Base-by-base conservation (phyloP, 2,329 filamentous ascomycete species). In the Fusarium sp. region DNA sequence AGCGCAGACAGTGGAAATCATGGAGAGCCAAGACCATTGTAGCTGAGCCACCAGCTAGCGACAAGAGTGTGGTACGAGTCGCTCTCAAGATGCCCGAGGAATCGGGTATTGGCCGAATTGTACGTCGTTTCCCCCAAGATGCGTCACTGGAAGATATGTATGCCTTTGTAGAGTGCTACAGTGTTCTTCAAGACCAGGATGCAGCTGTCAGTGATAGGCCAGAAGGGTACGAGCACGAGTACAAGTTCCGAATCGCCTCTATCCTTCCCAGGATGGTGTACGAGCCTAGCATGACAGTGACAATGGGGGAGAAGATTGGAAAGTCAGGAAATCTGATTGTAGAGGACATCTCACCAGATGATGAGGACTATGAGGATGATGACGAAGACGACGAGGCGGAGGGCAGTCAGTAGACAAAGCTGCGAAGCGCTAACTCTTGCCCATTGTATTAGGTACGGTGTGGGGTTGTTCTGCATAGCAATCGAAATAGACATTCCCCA, bases 141-240 rank as follows among this genome's bases (percentile, higher is more conserved):
- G 88, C 92, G 1, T 85, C 87, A 4, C 83, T 98, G 40, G 95
- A 98, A 77, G 94, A 98, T 75, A 82, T 99, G 8, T 98, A 98
- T 79, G 96, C 95, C 1, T 98, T 97, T 81, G 94, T 98, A 4
- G 96, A 99, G 77, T 98, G 95, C 81, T 91, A 94, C 77, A 90
- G 93, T 55, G 73, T 91, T 8, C 73, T 94, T 5, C 80, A 86
- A 37, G 80, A 81, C 3, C 79, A 76, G 23, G 79, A 78, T 20
- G 71, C 57, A 27, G 55, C 66, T 16, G 75, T 64, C 32, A 71
- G 69, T 50, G 75, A 72, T 30, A 69, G 88, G 72, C 93, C 93
- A 0, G 82, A 85, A 23, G 88, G 82, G 14, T 98, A 96, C 77
- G 84, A 90, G 71, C 94, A 98, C 78, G 84, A 90, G 72, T 99